Conservation (phyloP, 75 land plant species). For the Cupressus sempervirens region DNA sequence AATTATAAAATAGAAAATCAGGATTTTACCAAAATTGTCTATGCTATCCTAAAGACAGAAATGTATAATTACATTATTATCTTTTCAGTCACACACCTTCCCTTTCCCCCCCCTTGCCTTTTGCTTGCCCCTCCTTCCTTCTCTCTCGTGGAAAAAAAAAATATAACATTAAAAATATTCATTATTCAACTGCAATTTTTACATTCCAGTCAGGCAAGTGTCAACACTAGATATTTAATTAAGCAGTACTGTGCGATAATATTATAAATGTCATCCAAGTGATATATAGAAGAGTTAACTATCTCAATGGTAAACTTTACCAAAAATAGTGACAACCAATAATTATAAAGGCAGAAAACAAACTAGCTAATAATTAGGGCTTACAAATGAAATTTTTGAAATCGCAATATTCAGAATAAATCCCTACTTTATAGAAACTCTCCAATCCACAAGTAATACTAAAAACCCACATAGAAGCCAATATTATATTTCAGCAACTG, state of each 20-base stretch:
- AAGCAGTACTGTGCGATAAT: not conserved
- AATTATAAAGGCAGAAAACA: not conserved
- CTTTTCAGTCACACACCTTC: no score
- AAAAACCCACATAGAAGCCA: not conserved
- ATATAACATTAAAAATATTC: not conserved
- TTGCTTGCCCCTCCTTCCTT: no score
- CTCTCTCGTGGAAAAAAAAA: no score
- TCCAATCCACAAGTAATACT: not conserved
- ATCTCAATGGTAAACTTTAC: not conserved
- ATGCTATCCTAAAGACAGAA: no score
- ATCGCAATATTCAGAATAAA: not conserved
- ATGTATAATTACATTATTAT: no score
- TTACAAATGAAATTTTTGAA: not conserved
- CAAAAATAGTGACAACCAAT: not conserved
- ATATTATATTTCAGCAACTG: not conserved
- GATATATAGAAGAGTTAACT: not conserved
- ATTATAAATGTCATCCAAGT: not conserved
- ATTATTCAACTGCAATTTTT: no score
- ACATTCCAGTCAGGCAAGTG: not conserved
- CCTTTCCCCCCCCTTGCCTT: no score
- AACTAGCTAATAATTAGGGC: not conserved
- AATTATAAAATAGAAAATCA: no score
- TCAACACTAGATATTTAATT: not conserved
- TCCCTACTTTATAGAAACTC: not conserved
- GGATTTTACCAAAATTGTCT: no score